Base-by-base conservation (phyloP, 257 asterid species). In the Forsythia suspensa region DNA sequence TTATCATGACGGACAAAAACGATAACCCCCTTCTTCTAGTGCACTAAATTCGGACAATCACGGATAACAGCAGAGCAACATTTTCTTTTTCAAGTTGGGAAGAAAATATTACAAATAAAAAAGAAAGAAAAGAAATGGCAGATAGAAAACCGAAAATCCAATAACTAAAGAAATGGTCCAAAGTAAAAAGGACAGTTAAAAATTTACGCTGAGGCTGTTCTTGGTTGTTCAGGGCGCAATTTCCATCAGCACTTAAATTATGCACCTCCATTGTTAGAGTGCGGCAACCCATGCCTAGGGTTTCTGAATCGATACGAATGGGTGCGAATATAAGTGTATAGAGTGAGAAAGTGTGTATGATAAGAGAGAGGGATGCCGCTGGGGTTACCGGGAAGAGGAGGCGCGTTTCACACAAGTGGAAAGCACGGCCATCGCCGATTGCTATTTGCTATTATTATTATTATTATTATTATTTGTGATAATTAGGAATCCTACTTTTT, bases 181-280 rank as follows among this genome's bases (percentile, higher is more conserved):
- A 71, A 69, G 21, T 41, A 15, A 6, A 36, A 29, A 67, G 34
- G 72, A 12, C 36, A 68, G 80, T n/a, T 6, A 57, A 38, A 41
- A 13, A 39, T 29, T 84, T 76, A 85, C 90, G 4, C 36, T 11
- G 57, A 20, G 16, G 36, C 40, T 43, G 61, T 20, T n/a, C 76
- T 44, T 42, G 59, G 59, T 21, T 42, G 11, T 1, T 15, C 13
- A 21, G 40, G 52, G 18, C 18, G 38, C 52, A 61, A n/a, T 72
- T 73, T 40, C 77, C 73, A 77, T 46, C 81, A 55, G 78, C 77
- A 74, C 69, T 41, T 73, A 74, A 44, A 70, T 66, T 76, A 73
- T 21, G 79, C 75, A 44, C 77, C 72, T 80, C 79, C 85, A 80
- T 82, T 73, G 79, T 29, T 15, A 39, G 34, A 81, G 73, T 8